These are phyloP conservation scores for Hydnomerulius pinastri DNA, from an alignment of 768 basidiomycete species.

Conservation along the genomic window DNA sequence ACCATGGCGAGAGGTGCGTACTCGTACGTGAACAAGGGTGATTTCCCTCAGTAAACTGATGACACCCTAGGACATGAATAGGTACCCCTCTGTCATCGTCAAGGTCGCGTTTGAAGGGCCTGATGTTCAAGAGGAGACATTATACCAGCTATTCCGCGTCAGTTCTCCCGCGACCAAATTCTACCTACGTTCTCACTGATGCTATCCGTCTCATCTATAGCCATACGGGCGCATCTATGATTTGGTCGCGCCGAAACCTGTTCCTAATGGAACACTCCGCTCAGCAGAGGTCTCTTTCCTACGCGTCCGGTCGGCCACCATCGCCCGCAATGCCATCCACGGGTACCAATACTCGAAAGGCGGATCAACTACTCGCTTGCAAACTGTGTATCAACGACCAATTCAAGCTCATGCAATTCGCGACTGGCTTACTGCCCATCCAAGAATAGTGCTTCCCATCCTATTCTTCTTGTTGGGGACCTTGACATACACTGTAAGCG, in stretches of 20 bases:
- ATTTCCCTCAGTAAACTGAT: constrained; percentile 3
- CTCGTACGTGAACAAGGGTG: background rate
- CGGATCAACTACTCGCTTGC: constrained; percentile 44
- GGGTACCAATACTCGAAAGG: constrained; percentile 45
- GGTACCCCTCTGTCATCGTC: constrained; percentile 73
- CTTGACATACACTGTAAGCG: constrained; percentile 79
- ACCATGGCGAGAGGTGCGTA: constrained; percentile 78
- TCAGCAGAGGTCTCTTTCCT: constrained; percentile 65
- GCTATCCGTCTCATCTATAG: constrained; percentile 35
- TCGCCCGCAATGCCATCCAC: constrained; percentile 83
- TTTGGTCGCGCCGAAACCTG: constrained; percentile 58
- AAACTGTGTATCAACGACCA: constrained; percentile 61
- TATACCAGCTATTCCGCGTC: constrained; percentile 81
- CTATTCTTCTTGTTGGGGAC: constrained; percentile 88
- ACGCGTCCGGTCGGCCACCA: constrained; percentile 65
- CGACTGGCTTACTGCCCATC: constrained; percentile 86
- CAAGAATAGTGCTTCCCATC: constrained; percentile 78
- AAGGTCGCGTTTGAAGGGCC: constrained; percentile 88
- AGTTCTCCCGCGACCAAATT: constrained; percentile 24
- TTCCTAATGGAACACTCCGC: constrained; percentile 67
- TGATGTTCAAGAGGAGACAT: constrained; percentile 75
- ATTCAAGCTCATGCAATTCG: constrained; percentile 66
- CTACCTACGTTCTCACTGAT: too few species aligned
- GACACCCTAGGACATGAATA: constrained; percentile 71
- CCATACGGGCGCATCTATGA: constrained; percentile 83